These are phyloP conservation scores for Arxiozyma telluris DNA, from an alignment of 1,139 yeast genomes.

Conservation along the genomic window DNA sequence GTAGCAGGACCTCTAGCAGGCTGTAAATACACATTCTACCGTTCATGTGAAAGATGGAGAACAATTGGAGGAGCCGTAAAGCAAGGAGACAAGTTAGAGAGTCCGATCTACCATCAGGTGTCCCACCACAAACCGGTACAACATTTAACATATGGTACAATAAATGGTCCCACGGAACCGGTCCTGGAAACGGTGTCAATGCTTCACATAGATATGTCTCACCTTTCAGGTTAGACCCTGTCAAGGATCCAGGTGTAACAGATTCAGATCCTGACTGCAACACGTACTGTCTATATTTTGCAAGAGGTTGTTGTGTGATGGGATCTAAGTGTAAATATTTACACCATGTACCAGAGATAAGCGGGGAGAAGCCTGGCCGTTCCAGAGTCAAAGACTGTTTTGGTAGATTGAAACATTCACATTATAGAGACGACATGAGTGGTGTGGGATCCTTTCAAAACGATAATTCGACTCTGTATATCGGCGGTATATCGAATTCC, in stretches of 20 bases:
- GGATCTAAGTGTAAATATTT: slow-evolving; percentile 69
- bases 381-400: slow-evolving; percentile 72
- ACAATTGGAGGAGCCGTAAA: slow-evolving; percentile 32
- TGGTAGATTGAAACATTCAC: slow-evolving; percentile 80
- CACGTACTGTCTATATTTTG: slow-evolving; percentile 70
- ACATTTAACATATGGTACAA: slow-evolving; percentile 82
- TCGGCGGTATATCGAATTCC: slow-evolving; percentile 52
- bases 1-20: not conserved
- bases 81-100: slow-evolving; percentile 74
- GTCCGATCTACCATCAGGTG: slow-evolving; percentile 48
- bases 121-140: slow-evolving; percentile 67
- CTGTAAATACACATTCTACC: not conserved
- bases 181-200: slow-evolving; percentile 11
- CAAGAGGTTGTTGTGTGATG: slow-evolving; percentile 76
- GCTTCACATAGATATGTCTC: slow-evolving; percentile 34
- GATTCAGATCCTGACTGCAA: slow-evolving; percentile 42
- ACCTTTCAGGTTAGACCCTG: slow-evolving; percentile 49
- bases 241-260: slow-evolving; percentile 67
- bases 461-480: slow-evolving; percentile 63
- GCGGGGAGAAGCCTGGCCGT: slow-evolving; percentile 33
- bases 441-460: slow-evolving; percentile 82
- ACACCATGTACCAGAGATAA: slow-evolving; percentile 62
- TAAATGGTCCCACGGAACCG: slow-evolving; percentile 67
- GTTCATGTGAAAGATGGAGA: not conserved
- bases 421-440: slow-evolving; percentile 85